These are phyloP conservation scores for Cryptosporidium xiaoi DNA, from an alignment of 169 alveolate species.

Conservation along the genomic window DNA sequence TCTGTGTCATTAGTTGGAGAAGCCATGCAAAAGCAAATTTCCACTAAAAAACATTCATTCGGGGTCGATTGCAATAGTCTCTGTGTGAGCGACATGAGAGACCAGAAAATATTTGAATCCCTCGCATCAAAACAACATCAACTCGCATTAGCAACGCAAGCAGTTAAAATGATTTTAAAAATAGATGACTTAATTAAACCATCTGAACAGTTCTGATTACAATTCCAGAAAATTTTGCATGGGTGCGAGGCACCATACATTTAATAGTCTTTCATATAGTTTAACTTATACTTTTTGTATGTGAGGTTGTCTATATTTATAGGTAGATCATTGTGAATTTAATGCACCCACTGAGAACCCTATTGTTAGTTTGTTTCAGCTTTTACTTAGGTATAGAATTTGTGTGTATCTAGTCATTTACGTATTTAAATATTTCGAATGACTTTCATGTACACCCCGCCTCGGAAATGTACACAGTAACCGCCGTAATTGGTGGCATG, in stretches of 20 bases:
- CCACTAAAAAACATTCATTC: constrained; percentile 79
- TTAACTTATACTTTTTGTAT: no score
- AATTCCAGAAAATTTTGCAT: no score
- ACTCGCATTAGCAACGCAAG: constrained; percentile 97
- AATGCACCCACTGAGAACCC: constrained; percentile 8
- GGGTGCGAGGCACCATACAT: no score
- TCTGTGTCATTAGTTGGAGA: constrained; percentile 93
- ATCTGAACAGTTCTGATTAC: constrained; percentile 73
- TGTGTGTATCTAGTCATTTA: no score
- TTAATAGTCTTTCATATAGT: no score
- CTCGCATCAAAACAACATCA: constrained; percentile 93
- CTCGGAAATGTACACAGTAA: constrained; percentile 32
- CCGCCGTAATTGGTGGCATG: constrained; percentile 73
- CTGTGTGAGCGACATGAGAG: constrained; percentile 90
- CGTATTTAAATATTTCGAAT: no score
- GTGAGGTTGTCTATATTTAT: background rate
- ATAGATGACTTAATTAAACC: constrained; percentile 97
- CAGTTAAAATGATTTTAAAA: constrained; percentile 98
- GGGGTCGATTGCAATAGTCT: constrained; percentile 74
- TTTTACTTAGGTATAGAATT: no score
- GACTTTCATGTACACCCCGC: constrained; percentile 30
- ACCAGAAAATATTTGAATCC: constrained; percentile 93
- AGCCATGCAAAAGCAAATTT: constrained; percentile 89
- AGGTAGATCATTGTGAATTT: background rate
- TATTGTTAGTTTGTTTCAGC: no score